Evolutionary conservation across 768 basidiomycete genomes (phyloP).

Genomic region (Lactifluus echinatus): DNA sequence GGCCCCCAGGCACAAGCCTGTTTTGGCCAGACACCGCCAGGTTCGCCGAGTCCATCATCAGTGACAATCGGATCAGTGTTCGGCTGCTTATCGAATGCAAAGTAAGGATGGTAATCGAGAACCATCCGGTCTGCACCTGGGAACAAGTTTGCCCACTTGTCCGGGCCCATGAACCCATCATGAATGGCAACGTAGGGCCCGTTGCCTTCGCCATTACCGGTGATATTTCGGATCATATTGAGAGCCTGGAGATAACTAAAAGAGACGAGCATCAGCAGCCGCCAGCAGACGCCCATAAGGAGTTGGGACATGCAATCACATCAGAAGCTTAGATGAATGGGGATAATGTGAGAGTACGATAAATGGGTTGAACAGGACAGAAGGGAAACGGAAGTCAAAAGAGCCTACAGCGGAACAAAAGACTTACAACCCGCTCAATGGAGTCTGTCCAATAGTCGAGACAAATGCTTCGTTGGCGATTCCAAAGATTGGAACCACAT

Average conservation of each 20-base stretch:
- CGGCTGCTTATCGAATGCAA: slow-evolving; percentile 20
- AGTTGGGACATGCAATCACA: slow-evolving; percentile 1
- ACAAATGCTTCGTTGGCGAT: slow-evolving; percentile 59
- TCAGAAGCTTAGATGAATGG: not conserved
- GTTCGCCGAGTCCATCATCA: slow-evolving; percentile 29
- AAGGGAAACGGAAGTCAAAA: slow-evolving; percentile 21
- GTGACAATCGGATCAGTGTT: slow-evolving; percentile 19
- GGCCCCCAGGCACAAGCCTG: slow-evolving; percentile 38
- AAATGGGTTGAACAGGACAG: not conserved
- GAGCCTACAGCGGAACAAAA: slow-evolving; percentile 19
- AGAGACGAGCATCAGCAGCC: slow-evolving; percentile 25
- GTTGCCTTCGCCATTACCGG: slow-evolving; percentile 61
- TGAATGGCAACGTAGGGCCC: slow-evolving; percentile 50
- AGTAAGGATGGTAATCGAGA: slow-evolving; percentile 47
- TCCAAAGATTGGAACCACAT: slow-evolving; percentile 55
- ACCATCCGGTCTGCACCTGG: slow-evolving; percentile 36
- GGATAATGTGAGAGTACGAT: not conserved
- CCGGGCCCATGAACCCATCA: slow-evolving; percentile 48
- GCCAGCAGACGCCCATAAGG: not conserved
- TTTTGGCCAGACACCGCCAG: slow-evolving; percentile 23
- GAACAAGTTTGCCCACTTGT: slow-evolving; percentile 35
- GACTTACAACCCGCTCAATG: slow-evolving; percentile 55
- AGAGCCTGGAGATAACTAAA: slow-evolving; percentile 50
- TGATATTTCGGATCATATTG: slow-evolving; percentile 65
- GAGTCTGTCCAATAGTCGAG: slow-evolving; percentile 44